Evolutionary conservation across 1,139 yeast species (phyloP).

Genomic region (Scheffersomyces quercinus): DNA sequence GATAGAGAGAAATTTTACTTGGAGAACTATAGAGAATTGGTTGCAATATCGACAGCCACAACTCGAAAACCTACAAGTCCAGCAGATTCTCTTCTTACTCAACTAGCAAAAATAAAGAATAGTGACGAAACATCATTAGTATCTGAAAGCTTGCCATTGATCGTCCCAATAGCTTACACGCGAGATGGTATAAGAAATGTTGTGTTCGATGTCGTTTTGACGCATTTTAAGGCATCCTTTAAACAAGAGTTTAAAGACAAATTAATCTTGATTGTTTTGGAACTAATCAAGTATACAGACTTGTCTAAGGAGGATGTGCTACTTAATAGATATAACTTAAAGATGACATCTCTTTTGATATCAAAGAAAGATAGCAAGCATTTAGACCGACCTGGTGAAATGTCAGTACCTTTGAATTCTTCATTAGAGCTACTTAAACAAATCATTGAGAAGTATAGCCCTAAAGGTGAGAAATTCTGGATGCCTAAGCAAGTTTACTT

Average conservation of each 20-base stretch:
- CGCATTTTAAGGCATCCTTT: constrained; percentile 13
- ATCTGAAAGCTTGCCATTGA: constrained; percentile 33
- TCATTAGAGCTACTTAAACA: constrained; percentile 23
- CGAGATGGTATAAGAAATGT: constrained; percentile 41
- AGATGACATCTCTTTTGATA: constrained; percentile 10
- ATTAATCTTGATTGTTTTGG: constrained; percentile 26
- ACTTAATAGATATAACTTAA: constrained; percentile 11
- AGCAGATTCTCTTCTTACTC: constrained; percentile 2
- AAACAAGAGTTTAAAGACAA: constrained; percentile 24
- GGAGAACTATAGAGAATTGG: constrained; percentile 33
- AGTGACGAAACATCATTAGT: constrained; percentile 20
- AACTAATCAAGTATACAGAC: constrained; percentile 42
- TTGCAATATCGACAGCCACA: constrained; percentile 34
- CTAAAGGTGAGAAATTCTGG: constrained; percentile 35
- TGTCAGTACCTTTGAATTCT: constrained; percentile 27
- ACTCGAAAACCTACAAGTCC: constrained; percentile 8
- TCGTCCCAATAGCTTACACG: constrained; percentile 48
- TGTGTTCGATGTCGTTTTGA: constrained; percentile 23
- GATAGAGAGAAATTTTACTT: constrained; percentile 25
- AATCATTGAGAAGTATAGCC: constrained; percentile 19
- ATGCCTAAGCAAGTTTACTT: constrained; percentile 32
- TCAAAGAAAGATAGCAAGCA: constrained; percentile 6
- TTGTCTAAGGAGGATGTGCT: constrained; percentile 27
- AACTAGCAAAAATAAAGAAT: constrained; percentile 16
- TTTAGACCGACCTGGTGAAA: constrained; percentile 14